Evolutionary conservation across 768 basidiomycete genomes (phyloP), one percentile per base, ranked within the genome.

Genomic region (Antrodiella citrinella): DNA sequence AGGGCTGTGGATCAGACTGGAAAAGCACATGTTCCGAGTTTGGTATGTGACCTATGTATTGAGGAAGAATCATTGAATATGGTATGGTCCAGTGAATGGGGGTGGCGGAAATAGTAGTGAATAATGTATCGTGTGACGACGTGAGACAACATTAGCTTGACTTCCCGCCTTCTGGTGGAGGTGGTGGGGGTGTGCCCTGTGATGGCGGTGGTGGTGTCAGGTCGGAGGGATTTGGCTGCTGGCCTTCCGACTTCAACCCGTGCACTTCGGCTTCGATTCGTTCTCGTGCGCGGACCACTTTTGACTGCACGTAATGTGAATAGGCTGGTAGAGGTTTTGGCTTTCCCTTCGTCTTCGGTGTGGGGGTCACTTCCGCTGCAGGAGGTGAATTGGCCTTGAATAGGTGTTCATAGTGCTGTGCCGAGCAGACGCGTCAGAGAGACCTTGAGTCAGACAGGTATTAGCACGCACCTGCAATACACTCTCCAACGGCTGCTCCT

Each of bases 271-370:
- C 94, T 64, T 96, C 88, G 77, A 98, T 83, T 69, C 96, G 82
- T 69, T 97, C 93, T 49, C 83, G 78, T 18, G 96, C 95, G 39
- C 96, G 82, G 42, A 91, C 80, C n/a, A 99, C 91, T 69, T 99
- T 99, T 25, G 91, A 94, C 64, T 95, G 94, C 11, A 98, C 74
- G 67, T 98, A 98, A 67, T 93, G 90, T 26, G 91, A 93, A 63
- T 91, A 74, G 30, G 69, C 59, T 19, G 74, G 74, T 22, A 66
- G 70, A 20, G 68, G 57, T 3, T 68, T 62, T 20, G 67, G 69
- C 30, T 75, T 70, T 38, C 74, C 52, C 51, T 74, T 72, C 4
- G 58, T 50, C 44, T 64, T 64, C 30, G 65, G 60, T 12, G 80
- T 71, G 15, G 15, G 7, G 18, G 41, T 9, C 7, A 15, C 30